These are phyloP conservation scores for Heterobasidion irregulare DNA, from an alignment of 1,284 basidiomycete species.

Conservation along the genomic window DNA sequence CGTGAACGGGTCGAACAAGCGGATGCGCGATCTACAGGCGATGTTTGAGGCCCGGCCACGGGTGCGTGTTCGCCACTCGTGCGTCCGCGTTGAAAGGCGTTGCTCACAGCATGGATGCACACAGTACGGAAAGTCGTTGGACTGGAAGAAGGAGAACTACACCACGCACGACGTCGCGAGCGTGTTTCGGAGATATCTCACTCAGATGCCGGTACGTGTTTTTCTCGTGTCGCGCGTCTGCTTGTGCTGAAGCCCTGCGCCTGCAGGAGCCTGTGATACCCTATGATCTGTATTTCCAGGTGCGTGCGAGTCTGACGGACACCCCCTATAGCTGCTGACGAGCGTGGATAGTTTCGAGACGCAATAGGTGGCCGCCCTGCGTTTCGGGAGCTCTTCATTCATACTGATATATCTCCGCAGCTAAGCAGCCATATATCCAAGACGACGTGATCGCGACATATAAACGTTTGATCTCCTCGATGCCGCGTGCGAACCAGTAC, in stretches of 20 bases:
- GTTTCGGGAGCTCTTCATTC: conserved; percentile 2
- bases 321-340: conserved; percentile 5
- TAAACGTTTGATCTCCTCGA: conserved; percentile 75
- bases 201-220: conserved; percentile 83
- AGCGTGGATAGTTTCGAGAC: conserved; percentile 63
- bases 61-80: conserved; percentile 38
- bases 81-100: neutral
- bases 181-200: conserved; percentile 92
- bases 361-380: conserved; percentile 50
- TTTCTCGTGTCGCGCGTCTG: neutral
- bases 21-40: conserved; percentile 92
- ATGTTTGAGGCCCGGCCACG: conserved; percentile 85
- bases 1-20: conserved; percentile 86
- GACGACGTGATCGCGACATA: conserved; percentile 71
- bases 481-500: conserved; percentile 89
- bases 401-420: conserved; percentile 27
- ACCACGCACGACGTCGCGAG: conserved; percentile 96
- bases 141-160: conserved; percentile 82
- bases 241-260: neutral
- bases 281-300: conserved; percentile 78
- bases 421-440: conserved; percentile 55
- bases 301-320: conserved; percentile 30
- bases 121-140: conserved; percentile 88
- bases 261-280: conserved; percentile 85
- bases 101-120: neutral